Evolutionary conservation across 2,329 filamentous ascomycete species (phyloP), one percentile per base, ranked within the genome.

Genomic region (Pseudogymnoascus sp.): DNA sequence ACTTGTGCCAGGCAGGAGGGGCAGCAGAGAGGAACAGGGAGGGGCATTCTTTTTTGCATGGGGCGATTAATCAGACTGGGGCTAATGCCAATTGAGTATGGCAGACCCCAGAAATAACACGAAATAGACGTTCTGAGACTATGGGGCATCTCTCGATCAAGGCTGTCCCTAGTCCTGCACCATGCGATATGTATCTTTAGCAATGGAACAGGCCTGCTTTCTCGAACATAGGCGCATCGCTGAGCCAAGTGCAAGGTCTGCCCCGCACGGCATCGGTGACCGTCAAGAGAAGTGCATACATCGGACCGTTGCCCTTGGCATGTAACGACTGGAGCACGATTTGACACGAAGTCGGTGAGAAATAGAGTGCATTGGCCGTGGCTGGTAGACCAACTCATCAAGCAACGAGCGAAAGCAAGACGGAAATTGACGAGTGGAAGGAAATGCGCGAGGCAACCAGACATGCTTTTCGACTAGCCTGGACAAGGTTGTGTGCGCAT

Each of bases 401-500:
- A 58, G 35, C 35, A 21, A 57, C n/a, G 35, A 57, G 23, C 45
- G 48, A 45, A 57, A 60, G n/a, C 41, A 52, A 30, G 39, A 59
- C 37, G 18, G 21, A 26, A 34, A 26, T 15, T 28, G 39, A 34
- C 15, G 28, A 37, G 28, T 60, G 62, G 63, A 68, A 65, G 56
- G 37, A 57, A 48, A 56, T 64, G 58, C 59, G 66, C 63, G 65
- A 70, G 63, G 66, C 62, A 68, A 62, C 61, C 60, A 65, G 65
- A 64, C 62, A 65, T 65, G 64, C 64, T 66, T 65, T 65, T 52
- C 34, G 65, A 67, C 67, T 65, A 67, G 66, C 67, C 63, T 69
- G 45, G 45, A 71, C 66, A 67, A 67, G 67, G 67, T 70, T 70
- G 63, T 70, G 73, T 70, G 70, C 76, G 79, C 79, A 88, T 85